phyloP scores from a whole-genome alignment of 345 rosid genomes.

The Pistacia atlantica region DNA sequence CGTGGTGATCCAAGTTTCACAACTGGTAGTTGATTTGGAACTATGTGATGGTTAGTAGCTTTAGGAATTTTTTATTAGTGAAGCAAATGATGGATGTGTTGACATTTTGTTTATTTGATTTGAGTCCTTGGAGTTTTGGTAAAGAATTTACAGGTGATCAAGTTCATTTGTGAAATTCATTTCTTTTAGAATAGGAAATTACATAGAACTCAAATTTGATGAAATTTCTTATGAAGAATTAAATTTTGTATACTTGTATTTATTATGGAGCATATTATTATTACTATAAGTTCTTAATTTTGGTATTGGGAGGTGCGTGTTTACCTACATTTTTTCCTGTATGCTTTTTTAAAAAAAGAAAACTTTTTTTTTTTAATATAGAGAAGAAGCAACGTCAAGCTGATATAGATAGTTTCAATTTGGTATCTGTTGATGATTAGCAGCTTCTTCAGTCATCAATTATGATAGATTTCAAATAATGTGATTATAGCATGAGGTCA shows the following conservation, averaged over 20 bases:
- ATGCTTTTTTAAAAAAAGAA: too few relatives aligned
- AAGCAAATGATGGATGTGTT: not conserved
- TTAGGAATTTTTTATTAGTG: not conserved
- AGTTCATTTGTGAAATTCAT: not conserved
- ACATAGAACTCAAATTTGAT: not conserved
- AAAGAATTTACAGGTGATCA: not conserved
- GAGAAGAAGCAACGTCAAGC: not conserved
- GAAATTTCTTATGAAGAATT: too few relatives aligned
- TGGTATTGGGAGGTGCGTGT: not conserved
- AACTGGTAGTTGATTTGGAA: not conserved
- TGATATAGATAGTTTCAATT: not conserved
- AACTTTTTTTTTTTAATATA: not conserved
- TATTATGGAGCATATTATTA: too few relatives aligned
- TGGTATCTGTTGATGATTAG: constrained; percentile 5
- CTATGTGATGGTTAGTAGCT: not conserved
- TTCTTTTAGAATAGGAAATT: not conserved
- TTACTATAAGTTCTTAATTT: not conserved
- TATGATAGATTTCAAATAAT: not conserved
- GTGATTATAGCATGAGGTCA: not conserved
- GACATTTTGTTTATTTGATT: not conserved
- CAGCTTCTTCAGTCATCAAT: not conserved
- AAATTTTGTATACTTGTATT: too few relatives aligned
- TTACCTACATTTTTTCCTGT: too few relatives aligned
- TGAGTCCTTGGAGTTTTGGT: not conserved
- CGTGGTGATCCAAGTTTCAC: not conserved